Conservation (phyloP, 805 yeast genomes). For the Wickerhamomyces ciferrii region DNA sequence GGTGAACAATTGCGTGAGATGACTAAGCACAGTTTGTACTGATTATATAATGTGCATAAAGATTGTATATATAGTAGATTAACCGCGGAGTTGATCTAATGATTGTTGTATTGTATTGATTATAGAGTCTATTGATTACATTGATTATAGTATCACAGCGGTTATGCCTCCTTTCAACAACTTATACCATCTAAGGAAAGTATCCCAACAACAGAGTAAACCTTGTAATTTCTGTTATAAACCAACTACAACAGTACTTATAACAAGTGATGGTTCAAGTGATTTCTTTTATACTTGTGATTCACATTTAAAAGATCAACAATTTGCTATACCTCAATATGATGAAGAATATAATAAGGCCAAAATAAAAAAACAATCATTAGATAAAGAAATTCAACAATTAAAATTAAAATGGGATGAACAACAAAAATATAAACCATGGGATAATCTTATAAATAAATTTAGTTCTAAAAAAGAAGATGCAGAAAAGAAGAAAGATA, state of each 20-base stretch:
- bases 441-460: constrained; percentile 19
- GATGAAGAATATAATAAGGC: constrained; percentile 18
- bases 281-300: constrained; percentile 24
- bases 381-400: constrained; percentile 14
- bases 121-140: neutral
- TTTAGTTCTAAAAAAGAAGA: constrained; percentile 11
- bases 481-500: constrained; percentile 10
- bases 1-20: too few species aligned
- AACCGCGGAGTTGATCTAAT: neutral
- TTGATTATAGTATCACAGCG: neutral
- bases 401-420: constrained; percentile 22
- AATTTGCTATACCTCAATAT: constrained; percentile 18
- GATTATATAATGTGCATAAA: too few species aligned
- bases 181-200: constrained; percentile 18
- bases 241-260: constrained; percentile 18
- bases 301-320: constrained; percentile 15
- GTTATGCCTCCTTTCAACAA: constrained; percentile 9
- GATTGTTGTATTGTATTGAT: neutral
- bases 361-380: constrained; percentile 9
- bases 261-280: constrained; percentile 17
- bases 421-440: constrained; percentile 18
- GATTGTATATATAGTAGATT: too few species aligned
- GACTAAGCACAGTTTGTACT: too few species aligned
- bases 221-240: constrained; percentile 23
- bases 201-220: constrained; percentile 12